Percentiles rank a stretch among this genome's conserved stretches.
Conservation (phyloP, 2,329 filamentous ascomycete species). For the Corinectria fuckeliana region DNA sequence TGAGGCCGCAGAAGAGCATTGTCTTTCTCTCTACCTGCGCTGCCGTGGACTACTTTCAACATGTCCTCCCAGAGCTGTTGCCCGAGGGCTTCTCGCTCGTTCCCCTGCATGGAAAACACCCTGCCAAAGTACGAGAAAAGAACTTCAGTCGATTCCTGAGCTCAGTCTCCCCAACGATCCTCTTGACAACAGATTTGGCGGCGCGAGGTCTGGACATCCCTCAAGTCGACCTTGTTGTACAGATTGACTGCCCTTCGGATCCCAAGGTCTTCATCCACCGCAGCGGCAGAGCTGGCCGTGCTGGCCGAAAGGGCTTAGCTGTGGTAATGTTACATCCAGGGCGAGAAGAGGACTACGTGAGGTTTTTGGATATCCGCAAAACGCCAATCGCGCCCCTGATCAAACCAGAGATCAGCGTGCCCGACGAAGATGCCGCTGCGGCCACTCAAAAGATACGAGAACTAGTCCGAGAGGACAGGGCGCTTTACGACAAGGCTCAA, state of each 20-base stretch:
- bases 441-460: constrained; percentile 67
- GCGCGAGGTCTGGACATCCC: constrained; percentile 92
- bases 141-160: constrained; percentile 85
- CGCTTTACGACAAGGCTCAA: constrained; percentile 84
- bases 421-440: constrained; percentile 64
- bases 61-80: constrained; percentile 76
- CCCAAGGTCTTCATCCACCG: constrained; percentile 96
- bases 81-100: constrained; percentile 73
- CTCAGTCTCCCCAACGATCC: constrained; percentile 75
- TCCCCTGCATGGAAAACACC: constrained; percentile 90
- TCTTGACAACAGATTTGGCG: constrained; percentile 92
- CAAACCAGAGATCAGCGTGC: constrained; percentile 62
- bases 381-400: constrained; percentile 76
- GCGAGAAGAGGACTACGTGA: constrained; percentile 86
- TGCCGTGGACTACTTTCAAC: constrained; percentile 91
- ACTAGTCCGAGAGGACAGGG: constrained; percentile 58
- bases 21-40: constrained; percentile 94
- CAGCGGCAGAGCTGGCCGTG: constrained; percentile 86
- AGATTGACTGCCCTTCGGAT: constrained; percentile 82
- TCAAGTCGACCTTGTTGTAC: constrained; percentile 87
- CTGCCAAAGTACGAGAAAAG: constrained; percentile 83
- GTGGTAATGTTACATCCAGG: constrained; percentile 86
- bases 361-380: constrained; percentile 85
- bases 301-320: constrained; percentile 83
- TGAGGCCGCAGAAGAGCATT: constrained; percentile 82